Evolutionary conservation across 2,329 filamentous ascomycete species (phyloP).

Genomic region (Cercospora sesami): DNA sequence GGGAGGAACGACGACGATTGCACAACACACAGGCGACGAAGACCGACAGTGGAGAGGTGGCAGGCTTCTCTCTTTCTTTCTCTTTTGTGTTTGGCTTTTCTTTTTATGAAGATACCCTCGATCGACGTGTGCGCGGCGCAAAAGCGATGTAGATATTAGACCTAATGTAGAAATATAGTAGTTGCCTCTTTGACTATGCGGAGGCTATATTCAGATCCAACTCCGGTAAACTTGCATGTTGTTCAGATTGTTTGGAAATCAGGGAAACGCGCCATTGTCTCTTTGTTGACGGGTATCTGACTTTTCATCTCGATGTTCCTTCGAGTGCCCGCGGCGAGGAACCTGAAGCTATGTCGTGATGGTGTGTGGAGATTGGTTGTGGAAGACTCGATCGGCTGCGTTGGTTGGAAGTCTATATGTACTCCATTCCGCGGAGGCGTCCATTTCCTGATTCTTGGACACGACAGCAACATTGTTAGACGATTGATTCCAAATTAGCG

Average conservation of each 20-base stretch:
- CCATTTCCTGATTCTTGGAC: background rate
- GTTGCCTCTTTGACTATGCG: background rate
- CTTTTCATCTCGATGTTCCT: too few relatives aligned
- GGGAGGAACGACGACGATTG: background rate
- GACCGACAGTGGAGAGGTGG: conserved; percentile 1
- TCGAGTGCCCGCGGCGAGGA: background rate
- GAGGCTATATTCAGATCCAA: background rate
- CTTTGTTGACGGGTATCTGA: too few relatives aligned
- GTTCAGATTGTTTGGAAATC: too few relatives aligned
- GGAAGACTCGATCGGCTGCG: background rate
- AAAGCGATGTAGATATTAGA: conserved; percentile 8
- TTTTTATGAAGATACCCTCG: conserved; percentile 15
- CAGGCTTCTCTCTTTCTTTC: background rate
- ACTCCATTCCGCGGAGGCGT: background rate
- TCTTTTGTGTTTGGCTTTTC: background rate
- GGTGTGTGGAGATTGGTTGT: background rate
- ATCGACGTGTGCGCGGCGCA: background rate
- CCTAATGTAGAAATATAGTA: conserved; percentile 7
- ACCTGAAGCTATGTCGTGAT: background rate
- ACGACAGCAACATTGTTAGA: background rate
- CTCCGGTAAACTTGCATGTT: background rate
- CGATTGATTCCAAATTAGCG: background rate
- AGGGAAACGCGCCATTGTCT: too few relatives aligned
- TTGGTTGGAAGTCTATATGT: background rate
- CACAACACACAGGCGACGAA: background rate